Evolutionary conservation across 2,329 filamentous ascomycete genomes (phyloP).

Genomic region (Fusarium buxicola): DNA sequence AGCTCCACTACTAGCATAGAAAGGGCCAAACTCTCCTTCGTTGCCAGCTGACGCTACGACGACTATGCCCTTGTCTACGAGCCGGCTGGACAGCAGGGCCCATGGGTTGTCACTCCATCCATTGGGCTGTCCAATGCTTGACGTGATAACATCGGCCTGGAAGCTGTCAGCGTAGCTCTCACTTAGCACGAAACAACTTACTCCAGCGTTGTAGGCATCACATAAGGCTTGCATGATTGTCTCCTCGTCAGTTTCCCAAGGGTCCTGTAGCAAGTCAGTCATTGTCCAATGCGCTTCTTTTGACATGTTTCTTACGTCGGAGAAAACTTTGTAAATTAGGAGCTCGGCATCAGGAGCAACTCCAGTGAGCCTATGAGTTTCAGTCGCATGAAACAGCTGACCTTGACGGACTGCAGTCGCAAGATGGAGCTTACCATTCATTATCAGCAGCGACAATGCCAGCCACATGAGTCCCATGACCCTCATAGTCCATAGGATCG

Average conservation of each 20-base stretch:
- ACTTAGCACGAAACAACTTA: slow-evolving; percentile 22
- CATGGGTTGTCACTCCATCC: slow-evolving; percentile 57
- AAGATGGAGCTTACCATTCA: slow-evolving; percentile 44
- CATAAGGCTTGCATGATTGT: slow-evolving; percentile 53
- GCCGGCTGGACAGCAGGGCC: slow-evolving; percentile 55
- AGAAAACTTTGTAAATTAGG: slow-evolving; percentile 59
- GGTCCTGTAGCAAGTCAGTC: slow-evolving; percentile 31
- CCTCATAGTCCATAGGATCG: slow-evolving; percentile 51
- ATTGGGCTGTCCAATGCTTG: slow-evolving; percentile 53
- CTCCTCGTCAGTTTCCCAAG: slow-evolving; percentile 49
- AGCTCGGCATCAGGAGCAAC: slow-evolving; percentile 59
- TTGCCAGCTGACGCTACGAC: slow-evolving; percentile 65
- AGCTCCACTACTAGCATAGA: slow-evolving; percentile 54
- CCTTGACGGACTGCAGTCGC: no score
- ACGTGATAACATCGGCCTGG: slow-evolving; percentile 58
- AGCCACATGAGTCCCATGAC: slow-evolving; percentile 57
- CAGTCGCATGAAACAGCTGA: background rate
- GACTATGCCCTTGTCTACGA: slow-evolving; percentile 60
- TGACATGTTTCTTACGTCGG: slow-evolving; percentile 41
- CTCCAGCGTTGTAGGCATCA: slow-evolving; percentile 52
- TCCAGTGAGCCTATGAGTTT: slow-evolving; percentile 53
- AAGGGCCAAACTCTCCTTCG: slow-evolving; percentile 60
- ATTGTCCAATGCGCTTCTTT: background rate
- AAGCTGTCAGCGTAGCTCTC: background rate
- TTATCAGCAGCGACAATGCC: slow-evolving; percentile 62